These are phyloP conservation scores for Platanus orientalis DNA, from an alignment of 164 flowering plant genomes.

Conservation along the genomic window DNA sequence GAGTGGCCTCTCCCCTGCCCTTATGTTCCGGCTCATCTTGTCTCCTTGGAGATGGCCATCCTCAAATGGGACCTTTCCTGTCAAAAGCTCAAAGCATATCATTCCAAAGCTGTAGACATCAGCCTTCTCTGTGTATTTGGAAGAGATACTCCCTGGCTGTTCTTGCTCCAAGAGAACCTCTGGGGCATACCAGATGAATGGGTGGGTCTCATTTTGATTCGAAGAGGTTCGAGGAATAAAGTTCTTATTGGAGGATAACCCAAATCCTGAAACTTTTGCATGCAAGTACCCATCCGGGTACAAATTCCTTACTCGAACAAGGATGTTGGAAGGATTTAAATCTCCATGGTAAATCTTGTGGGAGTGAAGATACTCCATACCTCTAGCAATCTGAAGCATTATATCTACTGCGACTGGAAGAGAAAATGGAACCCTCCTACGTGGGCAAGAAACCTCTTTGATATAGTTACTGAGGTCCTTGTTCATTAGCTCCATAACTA, in stretches of 20 bases:
- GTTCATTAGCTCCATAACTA: slow-evolving; percentile 73
- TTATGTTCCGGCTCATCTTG: slow-evolving; percentile 70
- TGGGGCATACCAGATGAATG: slow-evolving; percentile 79
- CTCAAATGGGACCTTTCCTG: slow-evolving; percentile 89
- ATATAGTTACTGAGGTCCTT: slow-evolving; percentile 48
- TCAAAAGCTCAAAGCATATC: slow-evolving; percentile 78
- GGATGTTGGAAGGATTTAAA: slow-evolving; percentile 59
- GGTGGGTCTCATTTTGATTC: slow-evolving; percentile 21
- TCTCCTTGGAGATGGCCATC: slow-evolving; percentile 90
- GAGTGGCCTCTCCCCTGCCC: slow-evolving; percentile 87
- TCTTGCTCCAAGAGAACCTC: slow-evolving; percentile 72
- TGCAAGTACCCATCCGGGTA: slow-evolving; percentile 51
- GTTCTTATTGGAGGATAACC: slow-evolving; percentile 34
- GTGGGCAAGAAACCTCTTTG: slow-evolving; percentile 52
- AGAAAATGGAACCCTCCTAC: slow-evolving; percentile 50
- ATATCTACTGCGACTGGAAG: slow-evolving; percentile 64
- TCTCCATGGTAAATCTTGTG: slow-evolving; percentile 63
- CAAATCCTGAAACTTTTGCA: slow-evolving; percentile 66
- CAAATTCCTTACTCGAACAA: slow-evolving; percentile 44
- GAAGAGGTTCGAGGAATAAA: slow-evolving; percentile 16
- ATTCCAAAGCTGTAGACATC: slow-evolving; percentile 93
- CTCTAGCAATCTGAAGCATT: slow-evolving; percentile 90
- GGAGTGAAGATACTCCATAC: slow-evolving; percentile 89
- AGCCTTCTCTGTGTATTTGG: slow-evolving; percentile 63
- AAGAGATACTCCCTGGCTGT: slow-evolving; percentile 21